A percentile compares a stretch with the other conserved stretches of the same genome.
phyloP scores from a whole-genome alignment of 2,329 filamentous ascomycete genomes.

The Xylaria sp. region DNA sequence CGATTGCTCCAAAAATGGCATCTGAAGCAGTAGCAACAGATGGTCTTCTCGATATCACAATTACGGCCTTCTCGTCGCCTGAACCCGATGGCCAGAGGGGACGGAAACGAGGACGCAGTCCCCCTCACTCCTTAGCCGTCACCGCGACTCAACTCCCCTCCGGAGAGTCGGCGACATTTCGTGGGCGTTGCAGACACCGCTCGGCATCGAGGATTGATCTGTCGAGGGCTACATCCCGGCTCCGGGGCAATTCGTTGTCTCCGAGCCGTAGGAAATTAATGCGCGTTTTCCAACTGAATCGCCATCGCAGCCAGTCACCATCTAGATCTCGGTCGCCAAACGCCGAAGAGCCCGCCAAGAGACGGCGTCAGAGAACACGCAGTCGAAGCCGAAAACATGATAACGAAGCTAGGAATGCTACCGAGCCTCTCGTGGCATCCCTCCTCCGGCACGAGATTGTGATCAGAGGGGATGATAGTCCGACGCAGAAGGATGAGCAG shows the following conservation, averaged over 20 bases:
- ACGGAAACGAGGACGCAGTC: constrained; percentile 41
- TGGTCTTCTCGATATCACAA: constrained; percentile 28
- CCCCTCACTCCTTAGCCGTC: constrained; percentile 30
- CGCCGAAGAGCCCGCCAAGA: constrained; percentile 30
- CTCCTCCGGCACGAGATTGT: constrained; percentile 33
- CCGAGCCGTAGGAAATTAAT: constrained; percentile 47
- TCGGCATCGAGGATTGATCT: constrained; percentile 40
- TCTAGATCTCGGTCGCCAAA: constrained; percentile 41
- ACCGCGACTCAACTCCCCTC: constrained; percentile 36
- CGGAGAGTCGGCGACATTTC: constrained; percentile 43
- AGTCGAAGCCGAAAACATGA: constrained; percentile 40
- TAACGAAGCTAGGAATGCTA: constrained; percentile 17
- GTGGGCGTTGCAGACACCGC: constrained; percentile 45
- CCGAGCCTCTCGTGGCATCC: constrained; percentile 18
- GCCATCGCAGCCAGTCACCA: constrained; percentile 48
- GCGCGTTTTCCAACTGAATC: constrained; percentile 44
- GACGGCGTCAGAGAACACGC: constrained; percentile 42
- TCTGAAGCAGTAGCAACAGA: constrained; percentile 26
- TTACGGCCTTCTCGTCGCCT: constrained; percentile 32
- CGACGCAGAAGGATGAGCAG: constrained; percentile 17
- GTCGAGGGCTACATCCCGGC: constrained; percentile 33
- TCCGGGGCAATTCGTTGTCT: constrained; percentile 37
- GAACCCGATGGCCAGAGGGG: constrained; percentile 42
- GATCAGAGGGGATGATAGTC: constrained; percentile 20
- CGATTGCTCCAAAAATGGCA: constrained; percentile 28